Conservation (phyloP, 441 rosid species). For the Gossypium schwendimanii region DNA sequence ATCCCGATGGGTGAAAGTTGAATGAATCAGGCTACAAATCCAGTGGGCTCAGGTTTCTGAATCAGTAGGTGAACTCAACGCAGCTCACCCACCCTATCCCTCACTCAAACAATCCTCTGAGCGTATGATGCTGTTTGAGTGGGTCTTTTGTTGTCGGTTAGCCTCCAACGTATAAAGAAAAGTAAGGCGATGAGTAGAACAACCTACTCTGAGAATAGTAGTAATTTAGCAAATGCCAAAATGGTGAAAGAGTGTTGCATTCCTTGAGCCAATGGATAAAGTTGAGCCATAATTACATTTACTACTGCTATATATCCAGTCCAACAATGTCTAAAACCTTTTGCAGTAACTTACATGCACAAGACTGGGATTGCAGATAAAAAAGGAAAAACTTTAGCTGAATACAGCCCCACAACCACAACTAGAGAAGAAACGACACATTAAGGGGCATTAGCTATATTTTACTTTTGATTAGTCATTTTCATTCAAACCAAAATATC, state of each 20-base stretch:
- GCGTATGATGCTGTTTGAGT: not conserved
- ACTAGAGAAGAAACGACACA: not conserved
- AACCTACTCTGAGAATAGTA: not conserved
- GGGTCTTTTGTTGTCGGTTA: not conserved
- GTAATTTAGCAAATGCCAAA: not conserved
- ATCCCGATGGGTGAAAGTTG: not conserved
- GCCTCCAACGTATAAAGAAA: not conserved
- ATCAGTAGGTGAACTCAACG: not conserved
- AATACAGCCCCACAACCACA: conserved; percentile 2
- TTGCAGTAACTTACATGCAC: not conserved
- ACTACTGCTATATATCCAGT: too few species aligned
- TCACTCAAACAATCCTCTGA: too few species aligned
- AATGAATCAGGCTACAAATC: not conserved
- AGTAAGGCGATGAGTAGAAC: not conserved
- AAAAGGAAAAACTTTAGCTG: not conserved
- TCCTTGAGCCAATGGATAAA: too few species aligned
- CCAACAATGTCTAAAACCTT: too few species aligned
- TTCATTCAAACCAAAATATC: conserved; percentile 11
- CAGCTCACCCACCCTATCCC: too few species aligned
- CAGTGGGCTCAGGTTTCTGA: not conserved
- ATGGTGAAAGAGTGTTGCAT: not conserved
- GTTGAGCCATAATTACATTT: too few species aligned
- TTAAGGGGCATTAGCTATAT: not conserved
- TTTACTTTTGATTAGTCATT: conserved; percentile 6
- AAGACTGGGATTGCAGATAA: not conserved